These are phyloP conservation scores for Monilinia aucupariae DNA, from an alignment of 2,329 filamentous ascomycete species.

Conservation along the genomic window DNA sequence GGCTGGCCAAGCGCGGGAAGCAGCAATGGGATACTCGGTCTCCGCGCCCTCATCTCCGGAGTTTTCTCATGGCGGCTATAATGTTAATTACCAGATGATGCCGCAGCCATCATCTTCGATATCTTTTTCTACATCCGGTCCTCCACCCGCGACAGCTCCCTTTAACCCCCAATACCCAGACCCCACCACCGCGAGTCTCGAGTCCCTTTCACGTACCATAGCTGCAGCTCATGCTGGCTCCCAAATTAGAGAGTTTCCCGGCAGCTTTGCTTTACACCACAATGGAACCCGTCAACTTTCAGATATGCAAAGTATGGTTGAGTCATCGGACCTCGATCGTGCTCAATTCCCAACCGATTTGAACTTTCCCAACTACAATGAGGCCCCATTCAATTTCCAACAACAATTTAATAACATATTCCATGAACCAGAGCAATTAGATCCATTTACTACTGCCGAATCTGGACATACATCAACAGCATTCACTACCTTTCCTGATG, in stretches of 20 bases:
- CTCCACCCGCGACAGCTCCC: conserved; percentile 27
- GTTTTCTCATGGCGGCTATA: conserved; percentile 24
- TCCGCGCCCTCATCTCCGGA: conserved; percentile 32
- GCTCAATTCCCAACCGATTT: conserved; percentile 21
- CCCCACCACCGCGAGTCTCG: conserved; percentile 27
- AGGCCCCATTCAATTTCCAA: neutral
- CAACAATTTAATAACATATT: neutral
- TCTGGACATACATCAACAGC: conserved; percentile 25
- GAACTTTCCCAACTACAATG: neutral
- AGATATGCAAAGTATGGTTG: neutral
- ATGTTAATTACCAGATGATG: conserved; percentile 19
- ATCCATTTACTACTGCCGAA: conserved; percentile 18
- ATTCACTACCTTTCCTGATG: conserved; percentile 23
- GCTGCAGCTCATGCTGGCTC: conserved; percentile 24
- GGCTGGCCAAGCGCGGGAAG: conserved; percentile 37
- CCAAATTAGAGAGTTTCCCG: conserved; percentile 24
- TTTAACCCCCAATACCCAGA: conserved; percentile 32
- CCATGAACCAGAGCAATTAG: conserved; percentile 1
- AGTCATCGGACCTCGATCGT: conserved; percentile 11
- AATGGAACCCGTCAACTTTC: neutral
- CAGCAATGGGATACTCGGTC: conserved; percentile 23
- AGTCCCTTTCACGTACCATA: conserved; percentile 32
- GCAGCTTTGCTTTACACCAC: conserved; percentile 15
- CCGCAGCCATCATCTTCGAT: conserved; percentile 20
- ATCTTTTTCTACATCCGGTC: conserved; percentile 21